Evolutionary conservation across 2,329 filamentous ascomycete genomes (phyloP).

Genomic region (Pyricularia grisea): DNA sequence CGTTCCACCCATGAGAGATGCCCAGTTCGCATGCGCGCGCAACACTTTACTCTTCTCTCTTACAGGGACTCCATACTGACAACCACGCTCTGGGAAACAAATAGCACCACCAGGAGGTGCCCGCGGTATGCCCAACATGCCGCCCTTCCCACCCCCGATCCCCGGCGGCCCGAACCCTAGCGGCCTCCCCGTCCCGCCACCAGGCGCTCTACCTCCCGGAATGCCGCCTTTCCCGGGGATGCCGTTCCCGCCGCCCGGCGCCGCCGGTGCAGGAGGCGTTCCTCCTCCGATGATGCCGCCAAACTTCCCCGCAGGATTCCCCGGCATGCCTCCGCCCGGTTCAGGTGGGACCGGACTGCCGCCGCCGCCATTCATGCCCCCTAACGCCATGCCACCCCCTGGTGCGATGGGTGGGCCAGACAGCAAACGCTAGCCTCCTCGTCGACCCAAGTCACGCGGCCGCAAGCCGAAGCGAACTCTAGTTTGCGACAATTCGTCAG

Average conservation of each 20-base stretch:
- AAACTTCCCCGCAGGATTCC: conserved; percentile 21
- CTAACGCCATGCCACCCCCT: conserved; percentile 26
- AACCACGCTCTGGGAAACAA: not conserved
- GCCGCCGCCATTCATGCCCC: conserved; percentile 23
- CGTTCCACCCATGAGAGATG: not conserved
- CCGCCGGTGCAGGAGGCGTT: conserved; percentile 7
- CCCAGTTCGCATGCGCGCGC: not conserved
- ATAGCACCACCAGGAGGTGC: conserved; percentile 2
- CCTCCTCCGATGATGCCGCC: conserved; percentile 23
- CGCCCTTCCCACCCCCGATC: conserved; percentile 12
- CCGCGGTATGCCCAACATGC: conserved; percentile 24
- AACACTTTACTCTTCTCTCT: not conserved
- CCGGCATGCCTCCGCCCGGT: conserved; percentile 29
- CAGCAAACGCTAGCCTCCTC: conserved; percentile 19
- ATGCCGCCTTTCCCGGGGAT: conserved; percentile 35
- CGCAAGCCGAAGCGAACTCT: too few relatives aligned
- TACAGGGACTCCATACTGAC: not conserved
- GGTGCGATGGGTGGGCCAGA: conserved; percentile 3
- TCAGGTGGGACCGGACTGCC: conserved; percentile 19
- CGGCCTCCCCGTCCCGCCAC: conserved; percentile 42
- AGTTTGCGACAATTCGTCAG: conserved; percentile 5
- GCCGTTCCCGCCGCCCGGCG: conserved; percentile 22
- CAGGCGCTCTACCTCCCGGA: conserved; percentile 16
- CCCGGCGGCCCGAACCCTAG: conserved; percentile 23
- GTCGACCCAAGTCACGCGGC: too few relatives aligned